Base-by-base conservation (phyloP, 495 filamentous ascomycete genomes). In the Melanomma pulvis-pyrius region DNA sequence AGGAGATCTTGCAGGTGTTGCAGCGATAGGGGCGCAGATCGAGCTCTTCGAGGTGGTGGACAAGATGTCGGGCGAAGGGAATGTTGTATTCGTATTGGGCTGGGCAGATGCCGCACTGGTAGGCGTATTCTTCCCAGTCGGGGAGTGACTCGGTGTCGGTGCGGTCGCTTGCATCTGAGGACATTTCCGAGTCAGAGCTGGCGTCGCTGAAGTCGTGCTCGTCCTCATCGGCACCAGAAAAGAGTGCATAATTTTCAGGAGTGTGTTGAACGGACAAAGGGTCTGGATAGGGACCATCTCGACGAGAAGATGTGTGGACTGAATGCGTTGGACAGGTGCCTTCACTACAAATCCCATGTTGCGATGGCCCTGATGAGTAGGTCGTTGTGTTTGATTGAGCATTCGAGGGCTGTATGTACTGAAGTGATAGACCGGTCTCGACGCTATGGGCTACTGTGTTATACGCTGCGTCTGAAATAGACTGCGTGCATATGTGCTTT, bases 21-120 rank as follows among this genome's bases (percentile, higher is more conserved):
- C 48, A 51, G 22, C 48, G 48, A 19, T 51, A 51, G 19, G 48
- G 48, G 2, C 48, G 48, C 6, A 51, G 48, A n/a, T 29, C 26
- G 7, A 51, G 7, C 11, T 51, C 48, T 26, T 51, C 48, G 22
- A 51, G 48, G 48, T 51, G 48, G 48, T 51, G 48, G 48, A 51
- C 17, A 9, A 24, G 48, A 17, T 51, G 48, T 7, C 48, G 48
- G 19, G 48, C 6, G 19, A 51, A n/a, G 6, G 48, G 48, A 17
- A 29, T 25, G 1, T 51, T 51, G 48, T 25, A 12, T 29, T 29
- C 21, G 22, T 51, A 51, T 26, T 51, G 48, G 2, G 48, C 48
- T 7, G 48, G 48, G 48, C 48, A 51, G 48, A 51, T 51, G 22
- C 48, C 26, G 48, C 48, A 51, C 15, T 51, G 7, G 26, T 9